Base-by-base conservation (phyloP, 2,329 filamentous ascomycete genomes). In the Penicillium brevicompactum region DNA sequence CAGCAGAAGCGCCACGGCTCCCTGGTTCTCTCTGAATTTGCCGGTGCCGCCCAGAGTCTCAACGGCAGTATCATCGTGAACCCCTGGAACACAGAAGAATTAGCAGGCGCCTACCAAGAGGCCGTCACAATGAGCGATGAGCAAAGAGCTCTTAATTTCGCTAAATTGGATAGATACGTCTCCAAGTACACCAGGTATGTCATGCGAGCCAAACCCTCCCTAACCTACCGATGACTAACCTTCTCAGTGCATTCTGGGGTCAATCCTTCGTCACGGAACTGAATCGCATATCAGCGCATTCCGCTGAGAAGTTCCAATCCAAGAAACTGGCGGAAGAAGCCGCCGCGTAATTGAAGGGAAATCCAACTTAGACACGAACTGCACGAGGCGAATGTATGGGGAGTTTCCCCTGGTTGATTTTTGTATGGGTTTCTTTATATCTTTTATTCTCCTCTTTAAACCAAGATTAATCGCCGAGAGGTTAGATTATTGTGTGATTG, bases 71-170 rank as follows among this genome's bases (percentile, higher is more conserved):
- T 97, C 49, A 92, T 97, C 51, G 91, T 97, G 69, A 99, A 99
- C 75, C 94, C 94, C 1, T 99, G 94, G 94, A 97, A 97, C 73
- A 97, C 92, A 0, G 92, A 97, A 70, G 93, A 97, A 74, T 81
- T 97, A 37, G 92, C 93, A 40, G 90, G 92, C 67, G 91, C 92
- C 5, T 92, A 97, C 64, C 90, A 97, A 74, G 92, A 96, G 63
- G 91, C 93, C n/a, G 92, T 97, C 42, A 96, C 92, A 51, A 97
- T 97, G 91, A 88, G 88, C 50, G 86, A 92, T 16, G 92, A 96
- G 75, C 89, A 94, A 77, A 87, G 92, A 50, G 86, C 88, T 57
- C 80, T 87, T 54, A 97, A 97, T 76, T 97, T 91, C 78, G 86
- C 88, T 71, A 97, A 97, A 75, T 81, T 99, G 56, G 90, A 94